Percentiles rank a stretch among this genome's conserved stretches.
Evolutionary conservation across 768 basidiomycete genomes (phyloP).

Genomic region (Pleurotus platypus): DNA sequence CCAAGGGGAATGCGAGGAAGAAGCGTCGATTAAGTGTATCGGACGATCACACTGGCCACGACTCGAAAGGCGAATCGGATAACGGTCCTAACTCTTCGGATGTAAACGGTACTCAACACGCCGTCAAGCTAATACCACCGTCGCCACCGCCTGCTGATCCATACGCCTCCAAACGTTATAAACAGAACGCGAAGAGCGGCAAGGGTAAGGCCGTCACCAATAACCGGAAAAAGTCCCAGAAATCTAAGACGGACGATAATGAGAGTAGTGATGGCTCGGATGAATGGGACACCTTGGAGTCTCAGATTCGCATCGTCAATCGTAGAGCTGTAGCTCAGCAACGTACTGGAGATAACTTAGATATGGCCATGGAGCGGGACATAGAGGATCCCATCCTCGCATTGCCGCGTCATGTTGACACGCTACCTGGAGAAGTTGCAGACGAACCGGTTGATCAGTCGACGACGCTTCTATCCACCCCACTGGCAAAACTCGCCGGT

Average conservation of each 20-base stretch:
- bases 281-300: conserved; percentile 22
- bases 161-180: conserved; percentile 14
- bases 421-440: neutral
- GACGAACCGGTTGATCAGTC: neutral
- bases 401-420: neutral
- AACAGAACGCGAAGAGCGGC: conserved; percentile 23
- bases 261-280: conserved; percentile 19
- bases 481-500: conserved; percentile 58
- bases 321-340: conserved; percentile 11
- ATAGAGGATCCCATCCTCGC: conserved; percentile 5
- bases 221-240: conserved; percentile 17
- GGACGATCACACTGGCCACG: neutral
- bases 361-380: conserved; percentile 11
- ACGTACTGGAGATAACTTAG: neutral
- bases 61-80: neutral
- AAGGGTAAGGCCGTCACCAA: conserved; percentile 32
- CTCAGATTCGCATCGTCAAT: conserved; percentile 16
- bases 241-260: conserved; percentile 41
- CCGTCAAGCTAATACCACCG: conserved; percentile 51
- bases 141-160: conserved; percentile 56
- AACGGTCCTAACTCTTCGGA: neutral
- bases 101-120: neutral
- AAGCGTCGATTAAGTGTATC: conserved; percentile 3
- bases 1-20: neutral
- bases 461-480: conserved; percentile 36